A percentile compares a stretch with the other conserved stretches of the same genome.
phyloP scores from a whole-genome alignment of 75 land plant species.

The Selaginella tamariscina region DNA sequence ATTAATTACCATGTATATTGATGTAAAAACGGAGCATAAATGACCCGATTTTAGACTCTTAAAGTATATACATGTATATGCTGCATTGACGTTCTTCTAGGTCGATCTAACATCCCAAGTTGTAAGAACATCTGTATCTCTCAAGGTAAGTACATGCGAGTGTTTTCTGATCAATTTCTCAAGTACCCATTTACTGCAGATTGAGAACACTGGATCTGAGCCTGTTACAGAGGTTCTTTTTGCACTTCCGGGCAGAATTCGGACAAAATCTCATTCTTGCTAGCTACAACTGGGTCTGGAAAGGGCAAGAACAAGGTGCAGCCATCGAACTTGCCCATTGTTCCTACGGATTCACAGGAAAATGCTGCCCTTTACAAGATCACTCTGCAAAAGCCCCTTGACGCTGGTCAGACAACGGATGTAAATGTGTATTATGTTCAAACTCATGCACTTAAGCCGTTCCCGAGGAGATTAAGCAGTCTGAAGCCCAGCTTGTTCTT shows the following conservation, averaged over 20 bases:
- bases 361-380: slow-evolving; percentile 45
- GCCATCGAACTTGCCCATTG: slow-evolving; percentile 23
- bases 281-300: slow-evolving; percentile 38
- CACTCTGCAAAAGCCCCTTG: slow-evolving; percentile 40
- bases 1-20: no score
- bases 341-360: slow-evolving; percentile 26
- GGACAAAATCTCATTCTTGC: slow-evolving; percentile 46
- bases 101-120: slow-evolving; percentile 71
- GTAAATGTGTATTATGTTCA: slow-evolving; percentile 58
- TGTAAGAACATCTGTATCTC: slow-evolving; percentile 38
- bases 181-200: slow-evolving; percentile 26
- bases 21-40: no score
- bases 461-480: slow-evolving; percentile 85
- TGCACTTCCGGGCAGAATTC: slow-evolving; percentile 42
- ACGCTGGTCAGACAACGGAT: slow-evolving; percentile 34
- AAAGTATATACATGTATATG: no score
- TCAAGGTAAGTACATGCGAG: slow-evolving; percentile 36
- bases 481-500: slow-evolving; percentile 62
- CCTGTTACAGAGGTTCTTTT: slow-evolving; percentile 45
- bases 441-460: slow-evolving; percentile 65
- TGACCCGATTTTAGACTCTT: no score
- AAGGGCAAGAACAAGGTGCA: slow-evolving; percentile 43
- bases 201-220: slow-evolving; percentile 52
- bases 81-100: slow-evolving; percentile 33
- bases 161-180: neutral